phyloP scores from a whole-genome alignment of 2,329 filamentous ascomycete genomes.

The Microcera coccophila region DNA sequence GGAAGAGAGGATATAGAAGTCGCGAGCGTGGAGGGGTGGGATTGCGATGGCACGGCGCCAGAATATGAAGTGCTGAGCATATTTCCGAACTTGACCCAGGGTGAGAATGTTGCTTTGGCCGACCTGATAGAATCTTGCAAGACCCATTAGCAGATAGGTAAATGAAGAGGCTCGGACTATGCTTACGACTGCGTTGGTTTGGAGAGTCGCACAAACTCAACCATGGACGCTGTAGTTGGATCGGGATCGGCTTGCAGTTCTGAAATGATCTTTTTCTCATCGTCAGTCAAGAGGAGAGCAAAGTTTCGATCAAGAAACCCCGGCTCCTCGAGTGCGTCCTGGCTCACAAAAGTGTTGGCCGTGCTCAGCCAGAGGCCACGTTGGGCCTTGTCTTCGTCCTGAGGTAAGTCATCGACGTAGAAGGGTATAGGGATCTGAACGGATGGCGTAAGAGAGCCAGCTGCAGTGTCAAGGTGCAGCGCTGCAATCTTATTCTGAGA shows the following conservation, averaged over 20 bases:
- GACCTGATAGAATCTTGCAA: conserved; percentile 59
- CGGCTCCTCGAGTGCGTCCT: conserved; percentile 64
- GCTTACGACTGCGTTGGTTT: conserved; percentile 62
- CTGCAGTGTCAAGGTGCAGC: conserved; percentile 65
- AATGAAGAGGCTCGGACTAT: not conserved
- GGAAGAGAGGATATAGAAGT: conserved; percentile 87
- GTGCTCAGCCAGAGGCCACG: conserved; percentile 84
- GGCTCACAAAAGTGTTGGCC: conserved; percentile 68
- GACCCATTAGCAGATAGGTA: not conserved
- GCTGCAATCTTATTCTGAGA: conserved; percentile 83
- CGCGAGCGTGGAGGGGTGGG: conserved; percentile 81
- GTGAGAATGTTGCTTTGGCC: conserved; percentile 68
- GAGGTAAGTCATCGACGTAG: conserved; percentile 70
- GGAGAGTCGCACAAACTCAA: conserved; percentile 75
- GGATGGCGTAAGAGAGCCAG: conserved; percentile 57
- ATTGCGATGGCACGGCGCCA: conserved; percentile 93
- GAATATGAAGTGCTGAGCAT: conserved; percentile 90
- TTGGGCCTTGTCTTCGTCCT: conserved; percentile 63
- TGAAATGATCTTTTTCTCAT: conserved; percentile 68
- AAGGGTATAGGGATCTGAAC: conserved; percentile 63
- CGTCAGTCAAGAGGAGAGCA: conserved; percentile 77
- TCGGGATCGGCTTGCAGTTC: conserved; percentile 75
- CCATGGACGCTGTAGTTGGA: conserved; percentile 70
- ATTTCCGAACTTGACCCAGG: conserved; percentile 75
- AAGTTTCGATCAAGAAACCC: conserved; percentile 79